These are phyloP conservation scores for Gynandropsis gynandra DNA, from an alignment of 345 rosid genomes.

Conservation along the genomic window DNA sequence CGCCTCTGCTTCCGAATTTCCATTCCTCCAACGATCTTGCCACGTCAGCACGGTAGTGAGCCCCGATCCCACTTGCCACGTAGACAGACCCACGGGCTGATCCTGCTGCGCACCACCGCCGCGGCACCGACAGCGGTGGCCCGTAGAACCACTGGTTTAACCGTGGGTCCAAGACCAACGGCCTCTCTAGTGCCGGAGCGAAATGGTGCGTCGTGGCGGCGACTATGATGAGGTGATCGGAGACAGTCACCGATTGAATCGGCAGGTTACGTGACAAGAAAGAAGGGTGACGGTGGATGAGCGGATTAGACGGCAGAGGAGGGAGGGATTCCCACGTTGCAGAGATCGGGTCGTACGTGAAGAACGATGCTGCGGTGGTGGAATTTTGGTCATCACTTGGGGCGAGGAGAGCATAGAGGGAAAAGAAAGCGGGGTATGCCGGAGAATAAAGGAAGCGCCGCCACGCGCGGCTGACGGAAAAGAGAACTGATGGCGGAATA, in stretches of 20 bases:
- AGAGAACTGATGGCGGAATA: slow-evolving; percentile 26
- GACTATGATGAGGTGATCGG: slow-evolving; percentile 24
- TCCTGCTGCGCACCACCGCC: slow-evolving; percentile 36
- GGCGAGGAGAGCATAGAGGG: slow-evolving; percentile 29
- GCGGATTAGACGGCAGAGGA: slow-evolving; percentile 18
- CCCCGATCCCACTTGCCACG: slow-evolving; percentile 31
- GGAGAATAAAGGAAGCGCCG: slow-evolving; percentile 35
- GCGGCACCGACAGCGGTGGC: slow-evolving; percentile 22
- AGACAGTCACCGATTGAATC: slow-evolving; percentile 28
- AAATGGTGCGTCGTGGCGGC: slow-evolving; percentile 25
- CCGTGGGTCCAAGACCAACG: slow-evolving; percentile 27
- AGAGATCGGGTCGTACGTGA: slow-evolving; percentile 27
- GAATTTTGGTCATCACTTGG: neutral
- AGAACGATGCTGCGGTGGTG: slow-evolving; percentile 11
- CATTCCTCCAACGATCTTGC: slow-evolving; percentile 36
- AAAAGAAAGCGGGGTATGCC: slow-evolving; percentile 28
- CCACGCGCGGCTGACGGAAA: slow-evolving; percentile 33
- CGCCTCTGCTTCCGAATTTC: slow-evolving; percentile 10
- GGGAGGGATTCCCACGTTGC: slow-evolving; percentile 27
- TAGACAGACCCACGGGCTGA: slow-evolving; percentile 19
- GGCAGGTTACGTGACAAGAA: slow-evolving; percentile 30
- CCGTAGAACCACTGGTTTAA: slow-evolving; percentile 24
- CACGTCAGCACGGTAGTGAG: slow-evolving; percentile 19
- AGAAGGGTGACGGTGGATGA: slow-evolving; percentile 35
- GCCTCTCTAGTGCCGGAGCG: slow-evolving; percentile 28